Percentiles rank a stretch among this genome's conserved stretches.
Conservation (phyloP, 768 basidiomycete genomes). For the Naganishia kalamii region DNA sequence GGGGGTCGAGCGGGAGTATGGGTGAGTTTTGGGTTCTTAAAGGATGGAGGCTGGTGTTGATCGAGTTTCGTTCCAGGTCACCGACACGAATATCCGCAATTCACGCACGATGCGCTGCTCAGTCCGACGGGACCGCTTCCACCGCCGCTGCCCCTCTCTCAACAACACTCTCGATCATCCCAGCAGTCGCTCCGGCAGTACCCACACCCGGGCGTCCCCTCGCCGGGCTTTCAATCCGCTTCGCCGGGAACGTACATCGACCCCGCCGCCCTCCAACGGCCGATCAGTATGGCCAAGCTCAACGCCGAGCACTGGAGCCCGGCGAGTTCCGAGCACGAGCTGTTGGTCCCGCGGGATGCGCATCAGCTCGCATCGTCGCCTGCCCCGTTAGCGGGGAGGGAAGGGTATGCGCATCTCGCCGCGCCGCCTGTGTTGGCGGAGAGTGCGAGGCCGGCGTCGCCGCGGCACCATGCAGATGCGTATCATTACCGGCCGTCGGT, state of each 20-base stretch:
- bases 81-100: neutral
- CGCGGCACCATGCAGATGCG: neutral
- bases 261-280: neutral
- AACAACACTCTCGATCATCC: slow-evolving; percentile 5
- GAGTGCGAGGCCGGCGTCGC: neutral
- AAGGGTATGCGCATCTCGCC: neutral
- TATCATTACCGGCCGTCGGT: neutral
- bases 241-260: neutral
- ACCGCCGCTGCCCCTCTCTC: neutral
- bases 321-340: slow-evolving; percentile 17
- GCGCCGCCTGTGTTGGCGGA: neutral
- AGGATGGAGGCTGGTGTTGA: neutral
- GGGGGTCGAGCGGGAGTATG: neutral
- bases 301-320: slow-evolving; percentile 6
- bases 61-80: neutral
- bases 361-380: too few species aligned
- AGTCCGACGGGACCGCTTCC: neutral
- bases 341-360: neutral
- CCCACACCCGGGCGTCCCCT: neutral
- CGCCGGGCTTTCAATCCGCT: neutral
- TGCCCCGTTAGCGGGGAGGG: too few species aligned
- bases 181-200: slow-evolving; percentile 2
- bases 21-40: neutral
- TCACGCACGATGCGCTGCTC: neutral
- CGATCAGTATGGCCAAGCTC: neutral